Conservation (phyloP, 495 filamentous ascomycete genomes). For the Xylaria palmicola region DNA sequence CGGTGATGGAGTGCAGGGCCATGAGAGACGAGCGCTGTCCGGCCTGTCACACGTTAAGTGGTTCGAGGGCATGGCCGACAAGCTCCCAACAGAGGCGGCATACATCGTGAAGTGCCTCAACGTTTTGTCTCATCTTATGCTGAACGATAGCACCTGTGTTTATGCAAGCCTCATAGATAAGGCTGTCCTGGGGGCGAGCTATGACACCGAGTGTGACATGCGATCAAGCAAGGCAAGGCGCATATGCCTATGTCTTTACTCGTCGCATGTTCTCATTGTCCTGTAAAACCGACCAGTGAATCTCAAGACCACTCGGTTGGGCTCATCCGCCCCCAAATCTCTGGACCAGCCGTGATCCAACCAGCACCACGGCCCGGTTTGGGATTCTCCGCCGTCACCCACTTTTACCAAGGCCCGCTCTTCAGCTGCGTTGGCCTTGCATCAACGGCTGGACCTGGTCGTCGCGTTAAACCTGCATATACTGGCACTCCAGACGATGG, state of each 20-base stretch:
- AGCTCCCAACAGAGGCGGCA: not conserved
- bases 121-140: conserved; percentile 6
- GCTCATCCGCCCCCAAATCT: conserved; percentile 28
- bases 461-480: conserved; percentile 22
- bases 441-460: conserved; percentile 35
- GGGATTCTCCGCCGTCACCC: conserved; percentile 10
- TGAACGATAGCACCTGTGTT: conserved; percentile 6
- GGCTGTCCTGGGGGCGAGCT: conserved; percentile 2
- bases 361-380: conserved; percentile 15
- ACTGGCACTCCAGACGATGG: conserved; percentile 18
- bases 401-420: conserved; percentile 21
- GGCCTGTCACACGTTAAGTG: not conserved
- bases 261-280: conserved; percentile 17
- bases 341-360: conserved; percentile 15
- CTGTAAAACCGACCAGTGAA: conserved; percentile 25
- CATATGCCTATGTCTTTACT: conserved; percentile 31
- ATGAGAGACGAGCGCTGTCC: not conserved
- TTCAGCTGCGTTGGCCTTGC: conserved; percentile 41
- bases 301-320: conserved; percentile 29
- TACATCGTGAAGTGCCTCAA: not conserved
- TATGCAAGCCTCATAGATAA: conserved; percentile 6
- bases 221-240: conserved; percentile 44
- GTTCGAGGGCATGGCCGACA: not conserved
- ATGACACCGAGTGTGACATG: conserved; percentile 21
- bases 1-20: conserved; percentile 3